Evolutionary conservation across 176 grass and related monocot genomes (phyloP).

Genomic region (Musa acuminata): DNA sequence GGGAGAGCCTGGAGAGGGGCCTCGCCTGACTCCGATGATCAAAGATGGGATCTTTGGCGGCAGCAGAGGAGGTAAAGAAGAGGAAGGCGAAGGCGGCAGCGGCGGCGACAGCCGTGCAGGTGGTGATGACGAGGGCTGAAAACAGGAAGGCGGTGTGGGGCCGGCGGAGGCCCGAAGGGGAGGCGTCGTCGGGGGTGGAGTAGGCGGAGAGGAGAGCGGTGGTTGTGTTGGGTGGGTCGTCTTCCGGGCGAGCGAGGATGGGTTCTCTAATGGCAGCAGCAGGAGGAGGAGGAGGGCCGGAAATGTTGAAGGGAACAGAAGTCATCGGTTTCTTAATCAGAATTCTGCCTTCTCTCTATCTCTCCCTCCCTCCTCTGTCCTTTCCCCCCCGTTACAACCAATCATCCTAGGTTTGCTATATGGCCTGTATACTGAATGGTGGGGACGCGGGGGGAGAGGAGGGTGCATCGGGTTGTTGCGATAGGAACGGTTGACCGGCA

Average conservation of each 20-base stretch:
- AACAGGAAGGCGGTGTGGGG: not conserved
- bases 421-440: too few relatives aligned
- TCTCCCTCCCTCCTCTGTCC: not conserved
- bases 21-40: not conserved
- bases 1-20: constrained; percentile 41
- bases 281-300: not conserved
- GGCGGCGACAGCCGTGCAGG: constrained; percentile 18
- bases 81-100: constrained; percentile 14
- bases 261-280: too few relatives aligned
- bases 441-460: too few relatives aligned
- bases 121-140: constrained; percentile 15
- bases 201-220: not conserved
- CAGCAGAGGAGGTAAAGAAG: constrained; percentile 10
- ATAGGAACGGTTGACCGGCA: too few relatives aligned
- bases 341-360: not conserved
- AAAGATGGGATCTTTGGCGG: not conserved
- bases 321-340: not conserved
- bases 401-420: too few relatives aligned
- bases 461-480: too few relatives aligned
- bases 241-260: not conserved
- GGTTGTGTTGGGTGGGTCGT: constrained; percentile 11
- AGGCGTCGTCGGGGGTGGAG: too few relatives aligned
- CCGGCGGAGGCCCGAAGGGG: not conserved
- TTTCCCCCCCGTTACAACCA: not conserved
- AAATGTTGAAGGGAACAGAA: constrained; percentile 1